phyloP scores from a whole-genome alignment of 2,329 filamentous ascomycete genomes.

The Ascomycota sp. region DNA sequence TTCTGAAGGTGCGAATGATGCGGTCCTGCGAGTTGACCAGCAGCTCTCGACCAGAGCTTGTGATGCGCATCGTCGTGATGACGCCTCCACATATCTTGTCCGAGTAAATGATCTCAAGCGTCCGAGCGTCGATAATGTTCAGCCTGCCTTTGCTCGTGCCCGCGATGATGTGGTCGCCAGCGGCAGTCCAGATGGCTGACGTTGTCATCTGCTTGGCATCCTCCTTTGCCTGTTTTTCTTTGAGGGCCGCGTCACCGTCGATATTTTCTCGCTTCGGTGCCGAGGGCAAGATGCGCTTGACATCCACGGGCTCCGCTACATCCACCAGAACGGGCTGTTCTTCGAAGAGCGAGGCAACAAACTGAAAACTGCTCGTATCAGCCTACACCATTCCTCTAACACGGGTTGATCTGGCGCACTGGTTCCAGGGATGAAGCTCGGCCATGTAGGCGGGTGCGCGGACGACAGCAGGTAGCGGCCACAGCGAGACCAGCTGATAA shows the following conservation, averaged over 20 bases:
- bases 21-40: conserved; percentile 88
- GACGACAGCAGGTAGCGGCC: conserved; percentile 80
- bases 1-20: conserved; percentile 78
- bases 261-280: conserved; percentile 54
- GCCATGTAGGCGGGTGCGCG: conserved; percentile 89
- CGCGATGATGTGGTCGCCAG: conserved; percentile 73
- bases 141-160: conserved; percentile 92
- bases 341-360: conserved; percentile 85
- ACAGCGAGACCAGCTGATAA: conserved; percentile 83
- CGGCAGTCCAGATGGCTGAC: conserved; percentile 68
- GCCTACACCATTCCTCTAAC: background rate
- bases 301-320: conserved; percentile 44
- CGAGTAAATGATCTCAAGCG: conserved; percentile 69
- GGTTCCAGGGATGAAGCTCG: conserved; percentile 78
- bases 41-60: conserved; percentile 61
- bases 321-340: conserved; percentile 82
- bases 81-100: conserved; percentile 74
- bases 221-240: conserved; percentile 73
- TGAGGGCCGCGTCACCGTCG: conserved; percentile 47
- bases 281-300: conserved; percentile 63
- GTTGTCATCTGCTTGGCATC: conserved; percentile 93
- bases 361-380: conserved; percentile 42
- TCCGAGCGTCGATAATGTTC: conserved; percentile 77
- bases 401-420: conserved; percentile 27
- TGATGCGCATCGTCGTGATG: conserved; percentile 72